A percentile compares a stretch with the other conserved stretches of the same genome.
Conservation (phyloP, 2,329 filamentous ascomycete species). For the Paecilomyces dactylethromorphus region DNA sequence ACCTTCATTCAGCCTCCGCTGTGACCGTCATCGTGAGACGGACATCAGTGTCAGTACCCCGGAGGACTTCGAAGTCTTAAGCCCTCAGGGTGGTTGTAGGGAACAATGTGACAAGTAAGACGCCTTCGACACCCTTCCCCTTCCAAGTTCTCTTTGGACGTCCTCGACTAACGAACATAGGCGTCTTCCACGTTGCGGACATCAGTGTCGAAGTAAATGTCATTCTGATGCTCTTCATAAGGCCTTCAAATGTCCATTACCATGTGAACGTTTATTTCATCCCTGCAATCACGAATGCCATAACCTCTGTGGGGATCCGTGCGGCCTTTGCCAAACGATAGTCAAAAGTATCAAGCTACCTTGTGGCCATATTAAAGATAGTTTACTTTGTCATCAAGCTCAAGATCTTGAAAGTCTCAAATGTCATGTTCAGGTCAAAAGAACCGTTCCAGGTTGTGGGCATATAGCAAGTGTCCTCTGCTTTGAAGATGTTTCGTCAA, state of each 20-base stretch:
- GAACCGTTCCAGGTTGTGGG: slow-evolving; percentile 47
- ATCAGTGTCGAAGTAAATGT: slow-evolving; percentile 39
- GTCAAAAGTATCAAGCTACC: slow-evolving; percentile 20
- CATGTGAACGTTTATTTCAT: slow-evolving; percentile 28
- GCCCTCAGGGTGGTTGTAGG: slow-evolving; percentile 57
- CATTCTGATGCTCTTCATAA: slow-evolving; percentile 39
- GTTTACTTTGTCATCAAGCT: slow-evolving; percentile 28
- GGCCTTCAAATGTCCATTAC: slow-evolving; percentile 33
- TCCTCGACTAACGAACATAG: slow-evolving; percentile 16
- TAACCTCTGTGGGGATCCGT: slow-evolving; percentile 34
- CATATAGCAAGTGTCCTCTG: slow-evolving; percentile 51
- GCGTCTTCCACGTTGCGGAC: slow-evolving; percentile 45
- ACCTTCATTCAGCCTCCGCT: slow-evolving; percentile 46
- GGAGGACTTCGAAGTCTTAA: slow-evolving; percentile 51
- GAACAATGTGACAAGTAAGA: too few species aligned
- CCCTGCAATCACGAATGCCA: slow-evolving; percentile 39
- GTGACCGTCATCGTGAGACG: slow-evolving; percentile 53
- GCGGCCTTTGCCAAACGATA: slow-evolving; percentile 26
- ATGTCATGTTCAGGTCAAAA: slow-evolving; percentile 45
- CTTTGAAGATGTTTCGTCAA: slow-evolving; percentile 35
- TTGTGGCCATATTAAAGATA: slow-evolving; percentile 24
- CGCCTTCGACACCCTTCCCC: too few species aligned
- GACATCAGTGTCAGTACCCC: slow-evolving; percentile 46
- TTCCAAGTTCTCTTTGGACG: too few species aligned
- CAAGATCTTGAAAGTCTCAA: slow-evolving; percentile 42